phyloP scores from a whole-genome alignment of 2,329 filamentous ascomycete genomes.

The Trichophyton rubrum region DNA sequence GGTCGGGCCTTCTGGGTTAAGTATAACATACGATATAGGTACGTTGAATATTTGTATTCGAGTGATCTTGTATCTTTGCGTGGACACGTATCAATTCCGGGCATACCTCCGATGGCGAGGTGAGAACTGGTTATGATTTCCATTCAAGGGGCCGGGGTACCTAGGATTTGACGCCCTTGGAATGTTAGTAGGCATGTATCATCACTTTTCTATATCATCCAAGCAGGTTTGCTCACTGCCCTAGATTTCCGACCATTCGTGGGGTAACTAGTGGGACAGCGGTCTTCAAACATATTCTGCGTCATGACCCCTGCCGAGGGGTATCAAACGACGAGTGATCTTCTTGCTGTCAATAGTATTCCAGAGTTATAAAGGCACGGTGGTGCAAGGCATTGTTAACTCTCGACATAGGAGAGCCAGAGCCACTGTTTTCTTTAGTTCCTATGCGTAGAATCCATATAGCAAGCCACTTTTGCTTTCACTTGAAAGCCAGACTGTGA shows the following conservation, averaged over 20 bases:
- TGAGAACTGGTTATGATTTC: background rate
- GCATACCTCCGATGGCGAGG: background rate
- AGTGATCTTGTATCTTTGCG: background rate
- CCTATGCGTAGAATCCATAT: no score
- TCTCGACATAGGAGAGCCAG: background rate
- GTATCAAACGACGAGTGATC: background rate
- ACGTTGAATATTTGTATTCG: background rate
- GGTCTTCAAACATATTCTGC: background rate
- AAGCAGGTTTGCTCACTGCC: background rate
- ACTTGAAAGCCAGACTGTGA: background rate
- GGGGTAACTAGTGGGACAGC: background rate
- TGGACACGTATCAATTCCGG: background rate
- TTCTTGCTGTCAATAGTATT: background rate
- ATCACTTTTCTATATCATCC: background rate
- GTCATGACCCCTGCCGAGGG: background rate
- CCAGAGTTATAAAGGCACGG: background rate
- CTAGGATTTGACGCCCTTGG: background rate
- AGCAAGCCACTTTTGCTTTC: background rate
- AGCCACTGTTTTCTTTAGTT: background rate
- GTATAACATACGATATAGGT: background rate
- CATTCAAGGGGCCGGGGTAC: background rate
- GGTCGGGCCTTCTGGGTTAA: background rate
- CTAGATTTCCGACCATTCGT: background rate
- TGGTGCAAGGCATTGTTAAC: background rate
- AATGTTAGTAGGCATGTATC: background rate